A percentile compares a stretch with the other conserved stretches of the same genome.
phyloP scores from a whole-genome alignment of 495 filamentous ascomycete genomes.

The Sordaria brevicollis region DNA sequence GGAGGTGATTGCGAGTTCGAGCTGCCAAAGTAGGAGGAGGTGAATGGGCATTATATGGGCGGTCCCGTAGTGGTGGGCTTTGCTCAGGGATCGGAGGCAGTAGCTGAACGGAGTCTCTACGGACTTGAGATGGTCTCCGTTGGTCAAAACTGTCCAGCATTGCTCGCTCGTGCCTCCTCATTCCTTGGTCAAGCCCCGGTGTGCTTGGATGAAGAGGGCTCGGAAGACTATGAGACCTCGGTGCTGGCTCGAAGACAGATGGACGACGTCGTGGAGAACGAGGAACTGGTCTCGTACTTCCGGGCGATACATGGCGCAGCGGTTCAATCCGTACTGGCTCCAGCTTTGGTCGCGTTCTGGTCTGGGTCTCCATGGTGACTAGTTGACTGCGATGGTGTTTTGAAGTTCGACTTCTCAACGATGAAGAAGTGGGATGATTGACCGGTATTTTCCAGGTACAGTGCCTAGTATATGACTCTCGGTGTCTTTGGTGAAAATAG shows the following conservation, averaged over 20 bases:
- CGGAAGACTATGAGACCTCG: constrained; percentile 20
- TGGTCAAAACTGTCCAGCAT: constrained; percentile 30
- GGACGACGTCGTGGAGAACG: constrained; percentile 12
- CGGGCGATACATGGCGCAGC: constrained; percentile 5
- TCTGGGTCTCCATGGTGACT: constrained; percentile 16
- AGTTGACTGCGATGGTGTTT: not conserved
- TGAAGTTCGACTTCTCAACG: not conserved
- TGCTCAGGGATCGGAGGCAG: constrained; percentile 22
- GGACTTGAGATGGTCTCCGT: constrained; percentile 9
- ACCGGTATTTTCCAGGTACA: not conserved
- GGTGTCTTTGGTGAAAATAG: not conserved
- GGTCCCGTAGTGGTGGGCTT: not conserved
- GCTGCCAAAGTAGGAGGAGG: not conserved
- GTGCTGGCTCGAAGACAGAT: constrained; percentile 17
- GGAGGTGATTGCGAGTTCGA: not conserved
- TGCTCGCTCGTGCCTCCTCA: constrained; percentile 30
- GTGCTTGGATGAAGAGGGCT: constrained; percentile 28
- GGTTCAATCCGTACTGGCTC: constrained; percentile 28
- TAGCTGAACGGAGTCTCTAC: constrained; percentile 3
- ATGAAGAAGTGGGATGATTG: not conserved
- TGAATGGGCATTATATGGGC: not conserved
- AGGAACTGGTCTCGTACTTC: constrained; percentile 3
- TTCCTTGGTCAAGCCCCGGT: constrained; percentile 22
- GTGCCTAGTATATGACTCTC: not conserved
- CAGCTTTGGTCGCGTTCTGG: constrained; percentile 23